Evolutionary conservation across 208 protist genomes (phyloP).

Genomic region (Crithidia brevicula): DNA sequence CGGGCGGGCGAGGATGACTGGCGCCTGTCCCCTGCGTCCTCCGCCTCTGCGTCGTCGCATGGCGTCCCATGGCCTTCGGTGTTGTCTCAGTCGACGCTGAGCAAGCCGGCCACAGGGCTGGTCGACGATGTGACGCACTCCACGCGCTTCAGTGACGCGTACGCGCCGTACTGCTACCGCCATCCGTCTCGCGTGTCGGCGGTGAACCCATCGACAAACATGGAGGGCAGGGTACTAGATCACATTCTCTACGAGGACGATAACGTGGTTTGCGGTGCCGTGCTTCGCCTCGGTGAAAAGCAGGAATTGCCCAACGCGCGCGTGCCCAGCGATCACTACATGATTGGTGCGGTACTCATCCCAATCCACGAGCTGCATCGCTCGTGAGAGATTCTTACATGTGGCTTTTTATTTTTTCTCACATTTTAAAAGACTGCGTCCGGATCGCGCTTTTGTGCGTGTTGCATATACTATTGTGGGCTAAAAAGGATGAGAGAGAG

Average conservation of each 20-base stretch:
- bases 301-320: slow-evolving; percentile 55
- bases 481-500: no score
- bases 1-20: not conserved
- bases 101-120: slow-evolving; percentile 10
- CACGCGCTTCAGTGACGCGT: slow-evolving; percentile 61
- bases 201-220: slow-evolving; percentile 74
- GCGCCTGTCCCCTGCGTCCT: slow-evolving; percentile 4
- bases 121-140: slow-evolving; percentile 44
- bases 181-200: slow-evolving; percentile 68
- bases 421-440: no score
- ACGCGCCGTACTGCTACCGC: slow-evolving; percentile 64
- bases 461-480: no score
- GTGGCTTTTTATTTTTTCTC: not conserved
- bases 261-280: slow-evolving; percentile 53
- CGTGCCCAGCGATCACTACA: slow-evolving; percentile 87
- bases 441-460: no score
- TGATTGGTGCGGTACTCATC: slow-evolving; percentile 66
- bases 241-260: slow-evolving; percentile 77
- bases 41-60: slow-evolving; percentile 9
- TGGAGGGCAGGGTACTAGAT: slow-evolving; percentile 87
- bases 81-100: not conserved
- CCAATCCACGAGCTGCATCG: slow-evolving; percentile 38
- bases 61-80: not conserved
- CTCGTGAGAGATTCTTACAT: not conserved
- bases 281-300: slow-evolving; percentile 59